Conservation (phyloP, 805 yeast species). For the Metschnikowia lochheadii region DNA sequence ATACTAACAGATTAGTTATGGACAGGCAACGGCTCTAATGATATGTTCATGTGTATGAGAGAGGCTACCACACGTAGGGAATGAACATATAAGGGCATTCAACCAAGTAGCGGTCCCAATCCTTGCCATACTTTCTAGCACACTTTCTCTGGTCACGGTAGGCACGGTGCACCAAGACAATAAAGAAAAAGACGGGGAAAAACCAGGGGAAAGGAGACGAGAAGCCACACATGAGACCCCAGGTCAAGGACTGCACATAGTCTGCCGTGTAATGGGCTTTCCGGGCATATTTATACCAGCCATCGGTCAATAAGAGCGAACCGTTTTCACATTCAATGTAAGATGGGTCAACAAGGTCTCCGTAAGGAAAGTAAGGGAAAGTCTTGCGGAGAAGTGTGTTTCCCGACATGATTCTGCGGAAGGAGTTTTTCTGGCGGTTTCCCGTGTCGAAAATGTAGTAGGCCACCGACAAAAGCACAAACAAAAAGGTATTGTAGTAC, state of each 20-base stretch:
- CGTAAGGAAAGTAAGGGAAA: conserved; percentile 90
- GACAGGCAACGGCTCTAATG: background rate
- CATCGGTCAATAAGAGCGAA: conserved; percentile 79
- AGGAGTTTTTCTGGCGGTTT: conserved; percentile 91
- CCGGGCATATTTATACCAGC: conserved; percentile 93
- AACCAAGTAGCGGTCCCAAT: conserved; percentile 83
- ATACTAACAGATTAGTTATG: background rate
- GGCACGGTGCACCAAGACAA: conserved; percentile 86
- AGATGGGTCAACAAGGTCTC: conserved; percentile 75
- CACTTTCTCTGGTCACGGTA: conserved; percentile 84
- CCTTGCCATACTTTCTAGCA: conserved; percentile 83
- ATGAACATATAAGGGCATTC: conserved; percentile 90
- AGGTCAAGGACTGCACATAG: conserved; percentile 77
- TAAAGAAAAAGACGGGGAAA: conserved; percentile 85
- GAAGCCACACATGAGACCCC: conserved; percentile 92
- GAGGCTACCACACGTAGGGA: conserved; percentile 58
- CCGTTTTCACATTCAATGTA: conserved; percentile 86
- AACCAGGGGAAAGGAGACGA: conserved; percentile 92
- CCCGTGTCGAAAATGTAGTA: conserved; percentile 94
- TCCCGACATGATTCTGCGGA: conserved; percentile 81
- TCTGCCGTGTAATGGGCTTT: conserved; percentile 96
- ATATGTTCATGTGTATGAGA: too few species aligned
- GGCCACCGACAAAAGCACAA: conserved; percentile 56
- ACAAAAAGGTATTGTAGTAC: conserved; percentile 53
- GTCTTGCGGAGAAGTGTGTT: conserved; percentile 73